Evolutionary conservation across 139 green algal species (phyloP).

Genomic region (Coelastrella sp.): DNA sequence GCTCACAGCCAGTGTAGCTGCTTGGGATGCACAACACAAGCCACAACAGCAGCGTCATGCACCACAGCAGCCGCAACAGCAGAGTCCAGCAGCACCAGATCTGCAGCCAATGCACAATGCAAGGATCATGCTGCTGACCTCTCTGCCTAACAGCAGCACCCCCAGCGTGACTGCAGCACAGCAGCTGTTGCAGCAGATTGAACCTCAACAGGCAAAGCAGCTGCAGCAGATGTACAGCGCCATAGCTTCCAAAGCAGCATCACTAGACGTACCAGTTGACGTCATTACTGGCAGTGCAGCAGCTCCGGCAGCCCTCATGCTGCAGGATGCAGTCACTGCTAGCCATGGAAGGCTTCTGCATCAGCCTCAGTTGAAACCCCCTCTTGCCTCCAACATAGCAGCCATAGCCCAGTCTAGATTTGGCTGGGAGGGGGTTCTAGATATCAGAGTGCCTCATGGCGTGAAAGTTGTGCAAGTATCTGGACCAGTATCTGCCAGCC

Average conservation of each 20-base stretch:
- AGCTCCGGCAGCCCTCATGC: conserved; percentile 22
- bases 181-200: conserved; percentile 6
- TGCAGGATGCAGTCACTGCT: not conserved
- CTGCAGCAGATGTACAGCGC: conserved; percentile 8
- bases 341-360: conserved; percentile 24
- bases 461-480: conserved; percentile 1
- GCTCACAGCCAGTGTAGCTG: conserved; percentile 34
- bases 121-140: conserved; percentile 26
- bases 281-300: conserved; percentile 11
- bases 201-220: not conserved
- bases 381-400: conserved; percentile 36
- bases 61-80: not conserved
- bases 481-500: not conserved
- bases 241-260: conserved; percentile 31
- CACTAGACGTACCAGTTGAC: conserved; percentile 33
- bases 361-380: not conserved
- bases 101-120: conserved; percentile 38
- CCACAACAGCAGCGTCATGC: not conserved
- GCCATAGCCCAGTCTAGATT: conserved; percentile 27
- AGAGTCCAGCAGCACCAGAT: not conserved
- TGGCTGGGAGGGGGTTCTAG: conserved; percentile 36
- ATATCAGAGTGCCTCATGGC: conserved; percentile 18
- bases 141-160: conserved; percentile 23
- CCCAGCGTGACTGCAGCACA: not conserved
- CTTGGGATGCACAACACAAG: conserved; percentile 37